Conservation (phyloP, 139 green algal species). For the Asterochloris sp. region DNA sequence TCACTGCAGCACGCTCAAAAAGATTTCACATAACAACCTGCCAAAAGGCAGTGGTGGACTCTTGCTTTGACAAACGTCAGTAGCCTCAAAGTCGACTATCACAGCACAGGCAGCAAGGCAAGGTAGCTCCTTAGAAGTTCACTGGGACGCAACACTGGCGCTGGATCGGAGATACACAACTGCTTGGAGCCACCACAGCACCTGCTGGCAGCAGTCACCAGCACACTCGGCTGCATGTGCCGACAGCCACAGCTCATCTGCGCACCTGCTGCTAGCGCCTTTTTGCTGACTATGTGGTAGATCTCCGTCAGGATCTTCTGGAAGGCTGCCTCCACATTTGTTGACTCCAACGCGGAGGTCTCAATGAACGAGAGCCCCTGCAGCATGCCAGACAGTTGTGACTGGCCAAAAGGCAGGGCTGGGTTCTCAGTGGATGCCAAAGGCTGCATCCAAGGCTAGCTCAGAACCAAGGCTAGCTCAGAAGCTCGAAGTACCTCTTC, state of each 20-base stretch:
- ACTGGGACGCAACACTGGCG: no score
- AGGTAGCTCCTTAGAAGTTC: no score
- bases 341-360: constrained; percentile 95
- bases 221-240: neutral
- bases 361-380: constrained; percentile 95
- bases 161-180: constrained; percentile 83
- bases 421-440: no score
- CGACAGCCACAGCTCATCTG: constrained; percentile 20
- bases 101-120: no score
- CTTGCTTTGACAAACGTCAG: no score
- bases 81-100: no score
- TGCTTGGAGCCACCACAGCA: constrained; percentile 33
- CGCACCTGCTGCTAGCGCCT: constrained; percentile 46
- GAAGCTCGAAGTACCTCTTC: no score
- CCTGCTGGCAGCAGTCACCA: neutral
- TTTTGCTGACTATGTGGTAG: constrained; percentile 97
- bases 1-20: constrained; percentile 77
- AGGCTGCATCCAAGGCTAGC: no score
- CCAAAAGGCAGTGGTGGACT: no score
- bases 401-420: no score
- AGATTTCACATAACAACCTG: no score
- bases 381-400: constrained; percentile 47
- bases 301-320: constrained; percentile 97
- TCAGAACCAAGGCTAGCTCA: no score
- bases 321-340: constrained; percentile 98